Conservation (phyloP, 2,329 filamentous ascomycete genomes). For the Claviceps purpurea region DNA sequence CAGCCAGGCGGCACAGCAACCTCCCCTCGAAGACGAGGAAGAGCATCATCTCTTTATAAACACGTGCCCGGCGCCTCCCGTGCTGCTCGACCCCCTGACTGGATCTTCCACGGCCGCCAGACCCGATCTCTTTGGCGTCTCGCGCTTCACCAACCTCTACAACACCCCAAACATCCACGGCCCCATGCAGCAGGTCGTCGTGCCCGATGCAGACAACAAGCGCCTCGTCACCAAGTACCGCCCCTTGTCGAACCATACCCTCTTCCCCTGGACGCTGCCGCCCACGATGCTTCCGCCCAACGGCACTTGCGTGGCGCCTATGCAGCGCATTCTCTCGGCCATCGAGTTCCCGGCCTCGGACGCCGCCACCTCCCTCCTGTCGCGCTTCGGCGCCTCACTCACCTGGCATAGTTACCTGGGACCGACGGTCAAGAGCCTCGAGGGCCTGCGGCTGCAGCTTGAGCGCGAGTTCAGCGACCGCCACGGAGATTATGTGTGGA, state of each 20-base stretch:
- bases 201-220: constrained; percentile 31
- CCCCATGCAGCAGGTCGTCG: constrained; percentile 22
- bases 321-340: constrained; percentile 54
- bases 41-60: constrained; percentile 29
- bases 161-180: constrained; percentile 54
- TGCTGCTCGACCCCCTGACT: constrained; percentile 47
- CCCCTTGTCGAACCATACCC: constrained; percentile 63
- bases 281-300: constrained; percentile 58
- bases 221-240: constrained; percentile 21
- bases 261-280: constrained; percentile 90
- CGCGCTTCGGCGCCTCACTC: constrained; percentile 20
- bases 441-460: constrained; percentile 50
- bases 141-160: constrained; percentile 70
- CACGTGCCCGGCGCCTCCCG: constrained; percentile 51
- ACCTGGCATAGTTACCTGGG: constrained; percentile 22
- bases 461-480: constrained; percentile 43
- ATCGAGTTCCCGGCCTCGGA: constrained; percentile 47
- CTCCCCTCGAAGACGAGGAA: constrained; percentile 22
- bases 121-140: constrained; percentile 75
- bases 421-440: constrained; percentile 37
- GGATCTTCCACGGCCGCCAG: constrained; percentile 71
- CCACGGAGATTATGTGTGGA: constrained; percentile 37
- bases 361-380: constrained; percentile 18
- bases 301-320: constrained; percentile 63
- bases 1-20: constrained; percentile 6